These are phyloP conservation scores for Raphanus sativus DNA, from an alignment of 345 rosid species.

Conservation along the genomic window DNA sequence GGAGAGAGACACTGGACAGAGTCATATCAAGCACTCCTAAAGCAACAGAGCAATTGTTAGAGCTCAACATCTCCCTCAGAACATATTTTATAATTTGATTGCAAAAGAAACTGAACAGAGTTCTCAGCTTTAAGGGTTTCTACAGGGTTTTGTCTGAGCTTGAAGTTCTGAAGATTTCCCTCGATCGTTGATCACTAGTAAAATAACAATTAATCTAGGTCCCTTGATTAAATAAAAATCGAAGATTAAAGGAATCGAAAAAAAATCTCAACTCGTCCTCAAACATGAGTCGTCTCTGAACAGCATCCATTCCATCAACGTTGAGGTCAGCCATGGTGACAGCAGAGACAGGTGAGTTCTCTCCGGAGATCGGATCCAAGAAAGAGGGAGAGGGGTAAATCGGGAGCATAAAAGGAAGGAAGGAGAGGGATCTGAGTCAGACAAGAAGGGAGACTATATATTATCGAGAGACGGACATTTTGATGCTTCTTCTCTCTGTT, in stretches of 20 bases:
- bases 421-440: conserved; percentile 19
- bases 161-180: background rate
- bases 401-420: conserved; percentile 9
- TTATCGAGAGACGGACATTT: conserved; percentile 20
- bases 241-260: background rate
- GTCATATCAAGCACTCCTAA: background rate
- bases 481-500: background rate
- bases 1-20: background rate
- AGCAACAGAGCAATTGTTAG: background rate
- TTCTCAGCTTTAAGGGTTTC: background rate
- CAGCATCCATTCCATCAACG: conserved; percentile 92
- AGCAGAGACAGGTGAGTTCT: conserved; percentile 33
- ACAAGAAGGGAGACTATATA: background rate
- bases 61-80: background rate
- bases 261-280: conserved; percentile 67
- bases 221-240: too few relatives aligned
- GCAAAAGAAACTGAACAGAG: background rate
- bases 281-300: conserved; percentile 97
- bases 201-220: background rate
- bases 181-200: too few relatives aligned
- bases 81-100: background rate
- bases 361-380: conserved; percentile 9
- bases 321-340: conserved; percentile 53
- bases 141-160: background rate
- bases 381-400: conserved; percentile 9